These are phyloP conservation scores for Vanderwaltozyma tropicalis DNA, from an alignment of 805 yeast species.

Conservation along the genomic window DNA sequence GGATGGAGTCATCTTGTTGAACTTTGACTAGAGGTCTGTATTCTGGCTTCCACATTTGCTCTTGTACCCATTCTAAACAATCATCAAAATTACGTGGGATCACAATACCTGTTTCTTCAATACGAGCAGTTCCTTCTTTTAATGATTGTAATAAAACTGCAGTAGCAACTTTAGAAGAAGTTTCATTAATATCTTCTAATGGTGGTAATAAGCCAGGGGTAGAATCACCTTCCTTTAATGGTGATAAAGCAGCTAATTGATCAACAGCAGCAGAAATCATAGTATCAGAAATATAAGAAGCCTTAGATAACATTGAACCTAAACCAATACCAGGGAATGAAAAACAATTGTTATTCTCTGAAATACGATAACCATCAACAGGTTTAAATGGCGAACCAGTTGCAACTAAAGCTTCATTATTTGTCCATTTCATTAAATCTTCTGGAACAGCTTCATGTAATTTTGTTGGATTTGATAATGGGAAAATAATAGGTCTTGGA, in stretches of 20 bases:
- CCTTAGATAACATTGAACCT: conserved; percentile 85
- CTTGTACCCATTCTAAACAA: conserved; percentile 80
- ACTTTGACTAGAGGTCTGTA: conserved; percentile 83
- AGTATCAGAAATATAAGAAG: conserved; percentile 70
- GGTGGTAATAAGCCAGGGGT: conserved; percentile 62
- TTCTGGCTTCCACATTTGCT: conserved; percentile 95
- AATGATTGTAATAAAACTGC: conserved; percentile 85
- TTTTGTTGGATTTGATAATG: conserved; percentile 91
- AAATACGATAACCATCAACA: conserved; percentile 81
- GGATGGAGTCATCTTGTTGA: conserved; percentile 1
- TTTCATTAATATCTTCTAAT: conserved; percentile 75
- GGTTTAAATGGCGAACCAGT: conserved; percentile 98
- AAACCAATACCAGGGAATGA: conserved; percentile 97
- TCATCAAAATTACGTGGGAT: conserved; percentile 75
- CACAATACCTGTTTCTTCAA: conserved; percentile 37
- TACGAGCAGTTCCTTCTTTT: conserved; percentile 74
- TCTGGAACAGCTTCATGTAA: conserved; percentile 89
- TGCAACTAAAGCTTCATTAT: conserved; percentile 82
- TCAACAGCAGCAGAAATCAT: conserved; percentile 97
- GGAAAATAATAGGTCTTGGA: conserved; percentile 85
- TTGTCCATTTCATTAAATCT: conserved; percentile 87
- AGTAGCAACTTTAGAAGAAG: conserved; percentile 85
- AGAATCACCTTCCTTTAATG: conserved; percentile 42
- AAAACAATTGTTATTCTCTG: conserved; percentile 95
- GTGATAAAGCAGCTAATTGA: conserved; percentile 75